Conservation (phyloP, 2,329 filamentous ascomycete genomes). For the Colletotrichum gigasporum region DNA sequence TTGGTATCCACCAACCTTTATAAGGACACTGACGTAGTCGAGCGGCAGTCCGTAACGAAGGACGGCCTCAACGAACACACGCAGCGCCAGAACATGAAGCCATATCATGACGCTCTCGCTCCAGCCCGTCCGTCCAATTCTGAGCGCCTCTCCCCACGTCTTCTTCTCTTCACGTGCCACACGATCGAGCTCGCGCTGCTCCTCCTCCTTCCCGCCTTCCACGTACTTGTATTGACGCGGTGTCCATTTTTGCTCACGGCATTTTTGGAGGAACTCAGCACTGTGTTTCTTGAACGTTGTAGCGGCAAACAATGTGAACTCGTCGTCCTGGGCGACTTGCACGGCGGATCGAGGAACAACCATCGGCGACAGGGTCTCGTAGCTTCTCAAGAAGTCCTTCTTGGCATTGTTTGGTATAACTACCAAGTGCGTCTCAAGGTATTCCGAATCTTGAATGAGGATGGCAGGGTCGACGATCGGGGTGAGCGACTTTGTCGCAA, state of each 20-base stretch:
- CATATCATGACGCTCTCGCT: slow-evolving; percentile 96
- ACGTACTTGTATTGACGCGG: slow-evolving; percentile 94
- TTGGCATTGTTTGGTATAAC: slow-evolving; percentile 82
- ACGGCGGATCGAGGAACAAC: slow-evolving; percentile 90
- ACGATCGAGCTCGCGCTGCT: slow-evolving; percentile 85
- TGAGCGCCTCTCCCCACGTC: slow-evolving; percentile 90
- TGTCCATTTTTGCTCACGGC: slow-evolving; percentile 92
- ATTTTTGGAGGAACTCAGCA: slow-evolving; percentile 89
- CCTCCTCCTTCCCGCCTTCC: slow-evolving; percentile 88
- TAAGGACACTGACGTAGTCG: slow-evolving; percentile 84
- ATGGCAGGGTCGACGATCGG: slow-evolving; percentile 84
- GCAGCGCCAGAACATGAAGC: slow-evolving; percentile 88
- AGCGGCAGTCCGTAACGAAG: slow-evolving; percentile 92
- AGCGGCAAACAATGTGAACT: slow-evolving; percentile 88
- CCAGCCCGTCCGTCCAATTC: slow-evolving; percentile 90
- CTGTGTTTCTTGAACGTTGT: slow-evolving; percentile 94
- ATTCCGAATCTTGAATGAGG: slow-evolving; percentile 90
- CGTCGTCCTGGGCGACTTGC: slow-evolving; percentile 84
- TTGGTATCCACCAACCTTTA: slow-evolving; percentile 73
- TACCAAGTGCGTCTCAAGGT: slow-evolving; percentile 94
- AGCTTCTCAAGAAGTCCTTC: slow-evolving; percentile 89
- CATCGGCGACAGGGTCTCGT: slow-evolving; percentile 90
- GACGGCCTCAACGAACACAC: slow-evolving; percentile 98
- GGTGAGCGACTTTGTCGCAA: slow-evolving; percentile 92
- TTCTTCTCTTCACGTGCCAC: slow-evolving; percentile 88